Percentiles rank a stretch among this genome's conserved stretches.
Evolutionary conservation across 2,329 filamentous ascomycete genomes (phyloP).

Genomic region (Exophiala bonariae): DNA sequence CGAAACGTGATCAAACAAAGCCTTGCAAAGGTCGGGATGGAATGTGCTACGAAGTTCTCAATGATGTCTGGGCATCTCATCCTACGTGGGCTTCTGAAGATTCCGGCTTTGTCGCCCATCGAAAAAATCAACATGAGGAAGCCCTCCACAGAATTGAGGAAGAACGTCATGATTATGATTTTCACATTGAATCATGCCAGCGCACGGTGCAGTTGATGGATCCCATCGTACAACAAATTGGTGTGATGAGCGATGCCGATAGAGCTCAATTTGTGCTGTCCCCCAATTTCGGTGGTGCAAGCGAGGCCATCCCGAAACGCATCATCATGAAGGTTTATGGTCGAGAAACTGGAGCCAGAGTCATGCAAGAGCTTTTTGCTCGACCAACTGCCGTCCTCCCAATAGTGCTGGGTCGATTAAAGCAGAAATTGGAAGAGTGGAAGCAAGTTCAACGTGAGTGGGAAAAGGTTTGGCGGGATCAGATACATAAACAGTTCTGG

Average conservation of each 20-base stretch:
- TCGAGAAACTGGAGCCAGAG: slow-evolving; percentile 75
- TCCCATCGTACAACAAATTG: slow-evolving; percentile 86
- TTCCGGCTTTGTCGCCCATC: slow-evolving; percentile 93
- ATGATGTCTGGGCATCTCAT: slow-evolving; percentile 98
- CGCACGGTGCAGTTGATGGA: slow-evolving; percentile 96
- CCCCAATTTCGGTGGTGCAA: slow-evolving; percentile 82
- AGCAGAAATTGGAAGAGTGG: slow-evolving; percentile 97
- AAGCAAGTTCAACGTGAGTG: slow-evolving; percentile 94
- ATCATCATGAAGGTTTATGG: slow-evolving; percentile 98
- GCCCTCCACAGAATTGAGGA: slow-evolving; percentile 94
- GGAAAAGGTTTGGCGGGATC: slow-evolving; percentile 98
- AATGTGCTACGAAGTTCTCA: slow-evolving; percentile 87
- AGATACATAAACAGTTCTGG: slow-evolving; percentile 92
- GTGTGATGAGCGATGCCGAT: slow-evolving; percentile 73
- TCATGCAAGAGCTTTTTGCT: slow-evolving; percentile 82
- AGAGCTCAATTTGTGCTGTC: slow-evolving; percentile 76
- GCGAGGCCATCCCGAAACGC: slow-evolving; percentile 93
- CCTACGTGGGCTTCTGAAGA: slow-evolving; percentile 99
- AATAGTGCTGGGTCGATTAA: slow-evolving; percentile 81
- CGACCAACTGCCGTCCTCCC: slow-evolving; percentile 86
- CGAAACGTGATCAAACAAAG: slow-evolving; percentile 86
- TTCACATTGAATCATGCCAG: slow-evolving; percentile 92
- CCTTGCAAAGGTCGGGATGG: slow-evolving; percentile 92
- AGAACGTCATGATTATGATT: slow-evolving; percentile 97
- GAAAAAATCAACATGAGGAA: slow-evolving; percentile 95